Base-by-base conservation (phyloP, 1,139 yeast genomes). In the Candida buenavistaensis region DNA sequence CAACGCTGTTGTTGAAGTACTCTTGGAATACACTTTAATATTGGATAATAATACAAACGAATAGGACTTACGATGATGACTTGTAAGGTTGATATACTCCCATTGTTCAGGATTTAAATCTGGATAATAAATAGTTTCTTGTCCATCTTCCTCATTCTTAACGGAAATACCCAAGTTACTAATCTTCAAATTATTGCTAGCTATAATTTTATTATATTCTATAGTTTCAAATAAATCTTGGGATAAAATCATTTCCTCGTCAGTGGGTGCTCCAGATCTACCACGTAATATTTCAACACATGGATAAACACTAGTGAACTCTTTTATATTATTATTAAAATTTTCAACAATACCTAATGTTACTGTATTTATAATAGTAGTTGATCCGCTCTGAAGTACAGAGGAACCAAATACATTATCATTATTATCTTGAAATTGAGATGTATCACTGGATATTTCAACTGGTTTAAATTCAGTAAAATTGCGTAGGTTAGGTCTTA, bases 171-270 rank as follows among this genome's bases (percentile, higher is more conserved):
- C 87, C 23, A 39, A 30, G 31, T 80, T 68, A 9, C 63, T 56
- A 3, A 80, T 72, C 29, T 57, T 59, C 20, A 82, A 58, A 5
- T 78, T 57, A 6, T 61, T 54, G 30, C 63, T 59, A 3, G 76
- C 66, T 20, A 85, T 57, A 13, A 82, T 43, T 33, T 76, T 75
- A 13, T 82, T 70, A 46, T 77, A 80, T 37, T 76, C 58, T 11
- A 83, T 53, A 3, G 71, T 59, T 47, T 86, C 87, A 50, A 77
- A 79, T 21, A 87, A 51, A 39, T 69, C 68, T 55, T 87, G 95
- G 3, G 95, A 78, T 22, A 86, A 53, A 20, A 77, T 79, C 85
- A 87, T 88, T 57, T 90, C 97, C 60, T 90, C 97, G 46, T 82
- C 89, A 1, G 94, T 81, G 14, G 97, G 97, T 3, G 92, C 88